Evolutionary conservation across 2,329 filamentous ascomycete species (phyloP).

Genomic region (Dothideomycetes sp.): DNA sequence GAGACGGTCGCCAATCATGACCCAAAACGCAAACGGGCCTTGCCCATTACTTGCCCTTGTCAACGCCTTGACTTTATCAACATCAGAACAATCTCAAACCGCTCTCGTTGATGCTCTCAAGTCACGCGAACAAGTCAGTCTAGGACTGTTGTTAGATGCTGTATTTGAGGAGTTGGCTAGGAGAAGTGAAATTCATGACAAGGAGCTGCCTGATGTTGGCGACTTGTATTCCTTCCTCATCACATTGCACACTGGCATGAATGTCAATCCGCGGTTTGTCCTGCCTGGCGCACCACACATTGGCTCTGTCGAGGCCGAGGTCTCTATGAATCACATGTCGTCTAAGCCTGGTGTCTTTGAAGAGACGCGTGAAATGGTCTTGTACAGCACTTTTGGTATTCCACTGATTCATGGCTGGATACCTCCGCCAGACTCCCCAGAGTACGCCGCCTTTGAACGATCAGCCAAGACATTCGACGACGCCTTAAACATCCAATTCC

Average conservation of each 20-base stretch:
- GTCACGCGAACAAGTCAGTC: constrained; percentile 75
- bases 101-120: constrained; percentile 67
- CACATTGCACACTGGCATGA: constrained; percentile 90
- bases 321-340: constrained; percentile 31
- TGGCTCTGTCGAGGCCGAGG: constrained; percentile 16
- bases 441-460: constrained; percentile 58
- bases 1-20: constrained; percentile 72
- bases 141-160: constrained; percentile 75
- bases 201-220: constrained; percentile 68
- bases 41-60: constrained; percentile 88
- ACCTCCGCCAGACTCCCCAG: constrained; percentile 54
- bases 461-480: constrained; percentile 83
- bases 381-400: constrained; percentile 82
- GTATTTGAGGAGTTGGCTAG: constrained; percentile 88
- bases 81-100: constrained; percentile 54
- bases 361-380: constrained; percentile 73
- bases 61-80: constrained; percentile 80
- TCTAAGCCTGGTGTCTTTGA: constrained; percentile 64
- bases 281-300: constrained; percentile 36
- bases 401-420: constrained; percentile 92
- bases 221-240: constrained; percentile 83
- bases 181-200: constrained; percentile 47
- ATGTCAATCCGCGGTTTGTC: constrained; percentile 86
- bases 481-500: constrained; percentile 77
- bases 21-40: constrained; percentile 89